Evolutionary conservation across 176 grass and related monocot genomes (phyloP), one percentile per base, ranked within the genome.

Genomic region (Carex cristatella): DNA sequence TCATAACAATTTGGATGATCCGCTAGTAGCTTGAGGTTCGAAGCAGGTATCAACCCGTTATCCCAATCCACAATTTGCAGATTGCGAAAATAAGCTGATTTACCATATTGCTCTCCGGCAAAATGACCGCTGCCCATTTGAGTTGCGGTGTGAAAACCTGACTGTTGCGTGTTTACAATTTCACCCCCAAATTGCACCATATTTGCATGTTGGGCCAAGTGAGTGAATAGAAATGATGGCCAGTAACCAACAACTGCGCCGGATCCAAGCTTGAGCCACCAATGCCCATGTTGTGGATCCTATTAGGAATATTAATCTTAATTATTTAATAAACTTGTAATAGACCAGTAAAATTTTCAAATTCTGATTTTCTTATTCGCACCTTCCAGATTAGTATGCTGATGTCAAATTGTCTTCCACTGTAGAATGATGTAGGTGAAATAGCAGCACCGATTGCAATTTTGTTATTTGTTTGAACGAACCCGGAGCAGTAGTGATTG

Each of bases 181-280:
- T 97, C 94, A 12, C 94, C 94, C 3, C 94, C 92, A 9, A 94
- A 97, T 79, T 97, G 94, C 85, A 98, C 89, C 95, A 98, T 94
- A 72, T 89, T 90, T 18, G 91, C 92, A 61, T 93, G 90, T 65
- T 87, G 84, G 37, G 91, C 91, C 84, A 98, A 87, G 80, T 98
- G 89, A 37, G 81, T 94, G 81, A 98, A 98, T n/a, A 94, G 56
- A 61, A 90, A 86, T 19, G 95, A 90, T 54, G 95, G 95, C 95
- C 95, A 94, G 79, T 94, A 98, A 7, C 95, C 95, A 2, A 98
- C 69, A 7, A 94, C 84, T 8, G 88, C 30, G 6, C 94, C 92
- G 3, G 67, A 31, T 1, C 92, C 95, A 16, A 98, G 62, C 83
- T 88, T 84, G 51, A 98, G 72, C 92, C 95, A 98, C 95, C 95